These are phyloP conservation scores for Eleusine coracana DNA, from an alignment of 176 grass and related monocot genomes.

Conservation along the genomic window DNA sequence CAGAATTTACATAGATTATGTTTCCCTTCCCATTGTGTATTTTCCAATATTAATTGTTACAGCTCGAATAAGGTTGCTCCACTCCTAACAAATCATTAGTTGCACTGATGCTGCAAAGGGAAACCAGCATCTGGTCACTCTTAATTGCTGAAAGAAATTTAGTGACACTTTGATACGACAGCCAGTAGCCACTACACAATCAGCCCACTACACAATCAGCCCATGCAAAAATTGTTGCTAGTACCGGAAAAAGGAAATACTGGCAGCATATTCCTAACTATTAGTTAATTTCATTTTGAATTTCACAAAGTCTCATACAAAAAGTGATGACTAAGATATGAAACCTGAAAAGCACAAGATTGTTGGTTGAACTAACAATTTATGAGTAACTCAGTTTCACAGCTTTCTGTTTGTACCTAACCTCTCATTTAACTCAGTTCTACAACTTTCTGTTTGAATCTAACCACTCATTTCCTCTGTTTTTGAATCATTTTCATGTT, in stretches of 20 bases:
- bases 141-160: no score
- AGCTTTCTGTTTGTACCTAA: background rate
- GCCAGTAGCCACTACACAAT: no score
- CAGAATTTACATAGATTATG: no score
- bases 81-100: no score
- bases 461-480: background rate
- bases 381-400: background rate
- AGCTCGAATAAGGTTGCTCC: no score
- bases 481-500: background rate
- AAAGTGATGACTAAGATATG: background rate
- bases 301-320: background rate
- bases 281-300: background rate
- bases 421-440: background rate
- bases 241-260: background rate
- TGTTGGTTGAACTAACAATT: background rate
- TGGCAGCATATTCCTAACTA: constrained; percentile 16
- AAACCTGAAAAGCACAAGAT: background rate
- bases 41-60: no score
- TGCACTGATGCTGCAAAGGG: no score
- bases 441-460: background rate
- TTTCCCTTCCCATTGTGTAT: no score
- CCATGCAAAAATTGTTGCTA: background rate
- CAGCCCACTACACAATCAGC: no score
- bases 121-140: no score
- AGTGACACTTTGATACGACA: no score